Conservation (phyloP, 495 filamentous ascomycete genomes). For the Letharia columbiana region DNA sequence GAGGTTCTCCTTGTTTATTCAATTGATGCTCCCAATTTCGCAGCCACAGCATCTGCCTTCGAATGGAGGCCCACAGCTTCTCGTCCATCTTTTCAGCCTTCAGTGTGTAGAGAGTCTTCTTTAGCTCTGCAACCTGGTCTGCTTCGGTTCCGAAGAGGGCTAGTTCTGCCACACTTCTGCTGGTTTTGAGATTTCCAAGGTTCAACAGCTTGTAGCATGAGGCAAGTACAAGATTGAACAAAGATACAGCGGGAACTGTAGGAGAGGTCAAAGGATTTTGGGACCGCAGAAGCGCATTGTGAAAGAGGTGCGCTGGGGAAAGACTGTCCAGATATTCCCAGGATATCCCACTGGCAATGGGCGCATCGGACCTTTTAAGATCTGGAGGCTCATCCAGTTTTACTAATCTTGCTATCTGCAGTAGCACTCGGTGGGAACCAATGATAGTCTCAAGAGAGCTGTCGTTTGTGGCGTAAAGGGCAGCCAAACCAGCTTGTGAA, state of each 20-base stretch:
- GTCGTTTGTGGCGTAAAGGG: slow-evolving; percentile 60
- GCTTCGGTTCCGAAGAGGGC: slow-evolving; percentile 48
- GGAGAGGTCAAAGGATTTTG: slow-evolving; percentile 63
- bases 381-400: slow-evolving; percentile 46
- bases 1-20: slow-evolving; percentile 26
- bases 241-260: slow-evolving; percentile 46
- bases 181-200: slow-evolving; percentile 50
- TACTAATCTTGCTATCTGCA: slow-evolving; percentile 51
- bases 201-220: slow-evolving; percentile 57
- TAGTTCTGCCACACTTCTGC: slow-evolving; percentile 52
- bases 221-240: slow-evolving; percentile 59
- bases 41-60: slow-evolving; percentile 71
- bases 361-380: slow-evolving; percentile 22
- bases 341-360: slow-evolving; percentile 3
- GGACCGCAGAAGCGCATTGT: slow-evolving; percentile 48
- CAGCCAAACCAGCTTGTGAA: slow-evolving; percentile 62
- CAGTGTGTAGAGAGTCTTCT: slow-evolving; percentile 49
- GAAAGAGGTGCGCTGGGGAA: slow-evolving; percentile 41
- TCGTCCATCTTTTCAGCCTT: slow-evolving; percentile 48
- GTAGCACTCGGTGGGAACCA: slow-evolving; percentile 53
- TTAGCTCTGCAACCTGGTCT: slow-evolving; percentile 58
- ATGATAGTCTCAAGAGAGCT: slow-evolving; percentile 50
- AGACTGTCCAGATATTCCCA: slow-evolving; percentile 35
- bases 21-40: slow-evolving; percentile 61
- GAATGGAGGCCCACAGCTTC: slow-evolving; percentile 56